phyloP scores from a whole-genome alignment of 2,329 filamentous ascomycete species.

The Fusarium albidum region DNA sequence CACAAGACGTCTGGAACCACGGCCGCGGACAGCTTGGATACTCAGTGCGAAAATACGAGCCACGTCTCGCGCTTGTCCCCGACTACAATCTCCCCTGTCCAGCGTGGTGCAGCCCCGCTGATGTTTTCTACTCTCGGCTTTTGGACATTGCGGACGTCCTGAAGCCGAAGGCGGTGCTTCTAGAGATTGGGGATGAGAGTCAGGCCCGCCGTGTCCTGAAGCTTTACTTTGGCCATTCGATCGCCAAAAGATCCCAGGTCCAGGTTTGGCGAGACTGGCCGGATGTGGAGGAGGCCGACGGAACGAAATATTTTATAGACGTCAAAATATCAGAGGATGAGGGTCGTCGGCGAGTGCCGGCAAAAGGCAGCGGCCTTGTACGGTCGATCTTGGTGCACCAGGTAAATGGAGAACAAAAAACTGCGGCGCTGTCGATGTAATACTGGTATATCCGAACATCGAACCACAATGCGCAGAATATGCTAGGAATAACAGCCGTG shows the following conservation, averaged over 20 bases:
- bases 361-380: constrained; percentile 58
- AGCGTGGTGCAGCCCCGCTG: constrained; percentile 47
- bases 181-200: constrained; percentile 75
- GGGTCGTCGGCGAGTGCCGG: constrained; percentile 40
- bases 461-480: neutral
- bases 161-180: constrained; percentile 63
- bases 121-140: constrained; percentile 74
- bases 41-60: constrained; percentile 85
- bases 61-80: constrained; percentile 78
- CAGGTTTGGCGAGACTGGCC: constrained; percentile 80
- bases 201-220: constrained; percentile 72
- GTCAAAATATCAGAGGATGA: constrained; percentile 18
- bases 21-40: constrained; percentile 61
- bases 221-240: constrained; percentile 49
- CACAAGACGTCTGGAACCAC: constrained; percentile 54
- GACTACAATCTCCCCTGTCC: constrained; percentile 40
- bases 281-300: constrained; percentile 46
- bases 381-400: constrained; percentile 50
- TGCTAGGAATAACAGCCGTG: neutral
- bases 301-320: constrained; percentile 39
- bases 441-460: constrained; percentile 14
- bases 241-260: constrained; percentile 47
- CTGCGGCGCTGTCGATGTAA: neutral
- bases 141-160: constrained; percentile 61
- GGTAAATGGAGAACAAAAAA: neutral